phyloP scores from a whole-genome alignment of 164 flowering plant species.

The Annona squamosa region DNA sequence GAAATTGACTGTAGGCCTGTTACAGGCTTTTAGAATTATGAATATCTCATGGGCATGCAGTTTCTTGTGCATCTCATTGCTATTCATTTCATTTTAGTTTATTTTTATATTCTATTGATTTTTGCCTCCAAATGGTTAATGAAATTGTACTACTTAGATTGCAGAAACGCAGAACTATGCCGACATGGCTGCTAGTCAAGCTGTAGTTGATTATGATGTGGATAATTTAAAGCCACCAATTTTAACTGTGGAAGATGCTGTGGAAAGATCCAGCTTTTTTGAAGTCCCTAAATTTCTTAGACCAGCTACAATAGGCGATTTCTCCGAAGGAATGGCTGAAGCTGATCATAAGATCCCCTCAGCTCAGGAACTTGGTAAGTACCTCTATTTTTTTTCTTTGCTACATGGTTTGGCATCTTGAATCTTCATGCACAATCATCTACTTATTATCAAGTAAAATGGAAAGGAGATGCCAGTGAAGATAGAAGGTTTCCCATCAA shows the following conservation, averaged over 20 bases:
- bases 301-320: slow-evolving; percentile 62
- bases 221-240: slow-evolving; percentile 67
- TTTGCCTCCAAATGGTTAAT: background rate
- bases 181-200: slow-evolving; percentile 62
- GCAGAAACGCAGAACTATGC: slow-evolving; percentile 84
- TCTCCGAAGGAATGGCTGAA: slow-evolving; percentile 72
- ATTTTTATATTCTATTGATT: background rate
- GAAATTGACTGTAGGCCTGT: too few relatives aligned
- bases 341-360: slow-evolving; percentile 74
- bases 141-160: slow-evolving; percentile 35
- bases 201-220: slow-evolving; percentile 55
- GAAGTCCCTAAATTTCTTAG: slow-evolving; percentile 53
- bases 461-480: too few relatives aligned
- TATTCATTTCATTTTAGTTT: background rate
- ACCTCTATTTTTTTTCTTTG: background rate
- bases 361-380: slow-evolving; percentile 46
- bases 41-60: too few relatives aligned
- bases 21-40: too few relatives aligned
- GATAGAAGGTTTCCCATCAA: too few relatives aligned
- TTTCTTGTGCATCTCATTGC: too few relatives aligned
- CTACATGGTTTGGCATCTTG: background rate
- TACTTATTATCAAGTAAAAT: too few relatives aligned
- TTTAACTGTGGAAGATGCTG: slow-evolving; percentile 88
- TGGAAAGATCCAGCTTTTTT: slow-evolving; percentile 67
- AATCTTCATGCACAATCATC: too few relatives aligned